A percentile compares a stretch with the other conserved stretches of the same genome.
phyloP scores from a whole-genome alignment of 257 asterid genomes.

The Lantana camara region DNA sequence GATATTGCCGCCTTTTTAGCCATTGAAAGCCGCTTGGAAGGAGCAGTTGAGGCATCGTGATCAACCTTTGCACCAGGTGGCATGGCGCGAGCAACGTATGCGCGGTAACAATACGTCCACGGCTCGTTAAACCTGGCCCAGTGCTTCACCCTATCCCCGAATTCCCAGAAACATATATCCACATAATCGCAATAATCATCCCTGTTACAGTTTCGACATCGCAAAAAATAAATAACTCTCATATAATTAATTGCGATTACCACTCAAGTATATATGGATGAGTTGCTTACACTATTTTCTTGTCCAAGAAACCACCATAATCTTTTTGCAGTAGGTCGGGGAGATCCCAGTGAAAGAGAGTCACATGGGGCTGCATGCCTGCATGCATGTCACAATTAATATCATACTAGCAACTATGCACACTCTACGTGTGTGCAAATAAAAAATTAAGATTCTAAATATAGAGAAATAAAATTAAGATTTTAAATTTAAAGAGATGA shows the following conservation, averaged over 20 bases:
- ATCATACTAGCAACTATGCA: neutral
- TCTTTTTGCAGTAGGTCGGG: conserved; percentile 25
- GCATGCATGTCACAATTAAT: neutral
- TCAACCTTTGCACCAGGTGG: conserved; percentile 23
- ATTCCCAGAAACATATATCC: conserved; percentile 41
- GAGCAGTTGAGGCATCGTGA: neutral
- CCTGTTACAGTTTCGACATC: neutral
- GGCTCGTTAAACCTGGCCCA: conserved; percentile 50
- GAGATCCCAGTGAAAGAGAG: conserved; percentile 35
- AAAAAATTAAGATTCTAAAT: too few species aligned
- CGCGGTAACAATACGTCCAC: neutral
- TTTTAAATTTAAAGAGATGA: too few species aligned
- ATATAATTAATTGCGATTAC: neutral
- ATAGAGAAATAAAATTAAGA: too few species aligned
- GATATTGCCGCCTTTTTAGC: neutral
- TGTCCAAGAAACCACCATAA: conserved; percentile 30
- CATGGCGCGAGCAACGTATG: conserved; percentile 5
- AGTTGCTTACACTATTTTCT: too few species aligned
- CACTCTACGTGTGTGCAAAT: too few species aligned
- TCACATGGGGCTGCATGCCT: conserved; percentile 32
- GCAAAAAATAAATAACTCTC: neutral
- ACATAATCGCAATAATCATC: too few species aligned
- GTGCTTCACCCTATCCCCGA: conserved; percentile 40
- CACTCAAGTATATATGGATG: neutral
- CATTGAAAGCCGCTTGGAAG: neutral